Percentiles rank a stretch among this genome's conserved stretches.
Evolutionary conservation across 768 basidiomycete genomes (phyloP).

Genomic region (Nidularia sp.): DNA sequence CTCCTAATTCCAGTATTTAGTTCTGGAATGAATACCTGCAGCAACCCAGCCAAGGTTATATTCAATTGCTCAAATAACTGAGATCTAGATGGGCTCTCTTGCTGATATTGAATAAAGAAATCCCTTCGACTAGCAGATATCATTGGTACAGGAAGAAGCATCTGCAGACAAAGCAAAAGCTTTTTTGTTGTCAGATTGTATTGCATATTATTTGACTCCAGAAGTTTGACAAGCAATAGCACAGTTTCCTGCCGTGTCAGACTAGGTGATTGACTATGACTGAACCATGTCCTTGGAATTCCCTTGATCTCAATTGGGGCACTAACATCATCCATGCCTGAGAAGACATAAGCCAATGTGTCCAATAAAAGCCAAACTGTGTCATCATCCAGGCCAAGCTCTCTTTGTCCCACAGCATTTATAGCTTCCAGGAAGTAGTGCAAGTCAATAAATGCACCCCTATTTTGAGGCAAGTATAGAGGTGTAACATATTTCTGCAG

Average conservation of each 20-base stretch:
- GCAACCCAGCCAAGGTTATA: slow-evolving; percentile 4
- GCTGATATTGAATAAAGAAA: slow-evolving; percentile 6
- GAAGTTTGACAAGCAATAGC: slow-evolving; percentile 4
- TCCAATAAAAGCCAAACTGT: slow-evolving; percentile 7
- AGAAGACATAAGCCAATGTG: slow-evolving; percentile 10
- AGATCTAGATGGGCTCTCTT: slow-evolving; percentile 3
- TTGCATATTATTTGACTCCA: slow-evolving; percentile 4
- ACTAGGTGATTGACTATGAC: slow-evolving; percentile 6
- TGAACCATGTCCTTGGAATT: slow-evolving; percentile 4
- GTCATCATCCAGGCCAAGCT: slow-evolving; percentile 2
- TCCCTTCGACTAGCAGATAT: not conserved
- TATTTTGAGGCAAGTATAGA: slow-evolving; percentile 5
- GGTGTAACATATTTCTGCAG: slow-evolving; percentile 5
- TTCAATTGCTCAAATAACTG: slow-evolving; percentile 7
- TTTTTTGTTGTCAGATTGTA: slow-evolving; percentile 9
- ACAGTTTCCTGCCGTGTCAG: slow-evolving; percentile 6
- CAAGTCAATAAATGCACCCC: slow-evolving; percentile 9
- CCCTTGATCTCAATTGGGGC: no score
- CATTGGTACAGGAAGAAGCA: slow-evolving; percentile 6
- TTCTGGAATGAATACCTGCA: slow-evolving; percentile 6
- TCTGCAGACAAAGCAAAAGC: slow-evolving; percentile 8
- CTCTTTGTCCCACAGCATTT: not conserved
- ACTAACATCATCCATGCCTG: slow-evolving; percentile 5
- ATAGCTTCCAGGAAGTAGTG: slow-evolving; percentile 5
- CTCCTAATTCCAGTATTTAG: not conserved